phyloP scores from a whole-genome alignment of 768 basidiomycete species.

The Agrocybe chaxingu region DNA sequence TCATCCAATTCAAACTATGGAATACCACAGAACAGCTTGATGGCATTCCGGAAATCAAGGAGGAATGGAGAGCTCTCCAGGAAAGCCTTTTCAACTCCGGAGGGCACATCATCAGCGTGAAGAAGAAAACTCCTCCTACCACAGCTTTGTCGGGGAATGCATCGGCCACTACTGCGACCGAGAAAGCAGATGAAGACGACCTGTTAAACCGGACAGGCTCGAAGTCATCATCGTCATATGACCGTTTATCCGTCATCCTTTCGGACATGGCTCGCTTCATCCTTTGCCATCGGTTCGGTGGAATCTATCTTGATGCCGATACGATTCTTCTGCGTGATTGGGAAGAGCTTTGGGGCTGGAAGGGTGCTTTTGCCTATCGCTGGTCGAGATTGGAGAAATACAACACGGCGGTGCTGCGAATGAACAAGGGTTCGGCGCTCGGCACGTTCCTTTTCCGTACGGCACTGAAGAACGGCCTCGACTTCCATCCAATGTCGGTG shows the following conservation, averaged over 20 bases:
- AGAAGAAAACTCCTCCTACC: constrained; percentile 29
- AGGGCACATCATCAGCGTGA: constrained; percentile 68
- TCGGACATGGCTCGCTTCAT: constrained; percentile 98
- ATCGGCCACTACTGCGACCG: constrained; percentile 44
- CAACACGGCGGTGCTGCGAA: constrained; percentile 88
- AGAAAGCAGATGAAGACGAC: constrained; percentile 47
- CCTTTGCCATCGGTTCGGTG: constrained; percentile 89
- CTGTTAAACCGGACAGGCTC: constrained; percentile 79
- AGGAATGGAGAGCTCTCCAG: constrained; percentile 79
- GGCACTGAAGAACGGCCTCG: constrained; percentile 84
- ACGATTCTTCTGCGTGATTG: constrained; percentile 91
- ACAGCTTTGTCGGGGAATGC: constrained; percentile 39
- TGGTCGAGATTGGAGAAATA: constrained; percentile 93
- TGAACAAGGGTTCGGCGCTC: constrained; percentile 87
- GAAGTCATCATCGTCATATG: constrained; percentile 83
- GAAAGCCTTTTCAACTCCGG: constrained; percentile 85
- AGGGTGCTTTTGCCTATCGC: constrained; percentile 90
- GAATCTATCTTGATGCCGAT: constrained; percentile 93
- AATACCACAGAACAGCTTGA: constrained; percentile 96
- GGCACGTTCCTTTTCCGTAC: constrained; percentile 91
- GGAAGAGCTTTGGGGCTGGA: constrained; percentile 97
- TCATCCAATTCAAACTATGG: constrained; percentile 92
- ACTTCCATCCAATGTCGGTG: constrained; percentile 95
- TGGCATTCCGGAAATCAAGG: constrained; percentile 77
- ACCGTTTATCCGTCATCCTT: constrained; percentile 86